These are phyloP conservation scores for Sisymbrium irio DNA, from an alignment of 345 rosid species.

Conservation along the genomic window DNA sequence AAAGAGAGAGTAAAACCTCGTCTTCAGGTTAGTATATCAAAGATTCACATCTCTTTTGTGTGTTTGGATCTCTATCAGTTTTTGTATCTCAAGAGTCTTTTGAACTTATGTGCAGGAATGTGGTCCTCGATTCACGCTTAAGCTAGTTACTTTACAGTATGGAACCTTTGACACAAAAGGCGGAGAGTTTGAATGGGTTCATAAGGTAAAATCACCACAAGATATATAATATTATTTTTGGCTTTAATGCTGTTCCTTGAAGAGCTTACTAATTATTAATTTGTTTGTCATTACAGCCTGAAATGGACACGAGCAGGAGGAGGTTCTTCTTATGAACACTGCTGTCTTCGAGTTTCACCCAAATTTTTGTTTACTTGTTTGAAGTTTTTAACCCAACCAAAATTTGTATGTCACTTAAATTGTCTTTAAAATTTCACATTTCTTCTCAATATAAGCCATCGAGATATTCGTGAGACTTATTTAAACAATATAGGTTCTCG, in stretches of 20 bases:
- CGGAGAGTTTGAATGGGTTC: slow-evolving; percentile 96
- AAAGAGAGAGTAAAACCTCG: slow-evolving; percentile 61
- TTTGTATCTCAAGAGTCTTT: not conserved
- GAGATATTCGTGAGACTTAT: not conserved
- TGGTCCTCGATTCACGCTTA: slow-evolving; percentile 86
- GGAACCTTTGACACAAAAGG: slow-evolving; percentile 88
- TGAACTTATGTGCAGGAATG: slow-evolving; percentile 54
- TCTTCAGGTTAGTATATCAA: slow-evolving; percentile 59
- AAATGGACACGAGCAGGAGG: slow-evolving; percentile 95
- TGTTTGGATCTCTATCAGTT: not conserved
- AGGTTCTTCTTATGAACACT: slow-evolving; percentile 75
- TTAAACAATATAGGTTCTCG: not conserved
- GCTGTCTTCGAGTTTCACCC: not conserved
- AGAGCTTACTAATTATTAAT: not conserved
- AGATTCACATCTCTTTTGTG: not conserved
- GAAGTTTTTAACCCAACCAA: not conserved
- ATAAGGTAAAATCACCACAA: slow-evolving; percentile 67
- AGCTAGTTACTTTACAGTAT: slow-evolving; percentile 75
- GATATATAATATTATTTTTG: slow-evolving; percentile 24
- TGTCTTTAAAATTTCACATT: not conserved
- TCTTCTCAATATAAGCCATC: not conserved
- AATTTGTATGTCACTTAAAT: slow-evolving; percentile 2
- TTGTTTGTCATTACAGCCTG: slow-evolving; percentile 49
- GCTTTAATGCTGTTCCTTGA: not conserved
- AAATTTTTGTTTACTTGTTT: not conserved